These are phyloP conservation scores for Trametes cubensis DNA, from an alignment of 768 basidiomycete genomes.

Conservation along the genomic window DNA sequence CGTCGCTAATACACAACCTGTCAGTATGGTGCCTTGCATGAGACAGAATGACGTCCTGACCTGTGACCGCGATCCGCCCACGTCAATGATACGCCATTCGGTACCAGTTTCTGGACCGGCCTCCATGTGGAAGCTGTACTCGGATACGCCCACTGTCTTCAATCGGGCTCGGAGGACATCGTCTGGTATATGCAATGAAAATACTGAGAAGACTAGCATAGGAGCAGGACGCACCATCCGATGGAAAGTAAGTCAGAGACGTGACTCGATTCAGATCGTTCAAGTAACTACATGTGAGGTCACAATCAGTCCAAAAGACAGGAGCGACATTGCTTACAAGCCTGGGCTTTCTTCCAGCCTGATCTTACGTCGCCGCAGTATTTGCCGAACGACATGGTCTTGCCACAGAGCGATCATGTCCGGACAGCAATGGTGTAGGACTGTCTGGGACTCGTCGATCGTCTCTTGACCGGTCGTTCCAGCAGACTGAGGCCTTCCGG, in stretches of 20 bases:
- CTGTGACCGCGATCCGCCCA: conserved; percentile 55
- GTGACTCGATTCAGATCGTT: conserved; percentile 56
- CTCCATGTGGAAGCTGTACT: conserved; percentile 81
- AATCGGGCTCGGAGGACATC: conserved; percentile 55
- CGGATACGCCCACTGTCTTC: conserved; percentile 73
- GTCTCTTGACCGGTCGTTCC: conserved; percentile 51
- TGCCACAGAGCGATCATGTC: conserved; percentile 52
- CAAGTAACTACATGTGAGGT: conserved; percentile 42
- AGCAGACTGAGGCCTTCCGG: conserved; percentile 45
- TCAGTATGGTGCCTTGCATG: conserved; percentile 21
- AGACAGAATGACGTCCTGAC: conserved; percentile 32
- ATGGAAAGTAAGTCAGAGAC: conserved; percentile 46
- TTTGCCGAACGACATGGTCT: conserved; percentile 45
- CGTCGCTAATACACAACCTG: conserved; percentile 17
- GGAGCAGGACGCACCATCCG: conserved; percentile 42
- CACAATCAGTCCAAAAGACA: background rate
- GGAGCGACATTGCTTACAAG: conserved; percentile 39
- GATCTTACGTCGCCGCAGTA: conserved; percentile 48
- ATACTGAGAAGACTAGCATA: background rate
- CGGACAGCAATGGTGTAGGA: conserved; percentile 42
- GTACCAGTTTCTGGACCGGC: conserved; percentile 53
- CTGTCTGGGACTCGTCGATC: conserved; percentile 38
- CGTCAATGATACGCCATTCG: conserved; percentile 59
- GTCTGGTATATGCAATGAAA: conserved; percentile 35
- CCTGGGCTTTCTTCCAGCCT: conserved; percentile 54